Base-by-base conservation (phyloP, 495 filamentous ascomycete genomes). In the Penicillium herquei region DNA sequence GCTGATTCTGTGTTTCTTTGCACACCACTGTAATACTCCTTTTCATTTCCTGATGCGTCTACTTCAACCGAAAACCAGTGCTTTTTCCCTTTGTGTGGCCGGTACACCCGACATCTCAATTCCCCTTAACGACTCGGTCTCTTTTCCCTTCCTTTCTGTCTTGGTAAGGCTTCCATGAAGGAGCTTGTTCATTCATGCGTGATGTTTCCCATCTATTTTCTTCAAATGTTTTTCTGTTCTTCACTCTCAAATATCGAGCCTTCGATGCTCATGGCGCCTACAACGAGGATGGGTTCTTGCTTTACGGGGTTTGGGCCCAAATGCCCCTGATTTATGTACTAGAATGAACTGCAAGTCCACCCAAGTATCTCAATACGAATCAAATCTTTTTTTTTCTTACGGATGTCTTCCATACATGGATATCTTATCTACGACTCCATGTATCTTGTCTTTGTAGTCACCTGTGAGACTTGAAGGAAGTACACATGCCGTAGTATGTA, bases 201-300 rank as follows among this genome's bases (percentile, higher is more conserved):
- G 11, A 46, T 18, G 17, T 14, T 51, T 39, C 26, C 43, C 12
- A 13, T 26, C 16, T 12, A 6, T 8, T 34, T 34, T 52, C n/a
- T 17, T 18, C 30, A 16, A 4, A 26, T 26, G 21, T 26, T 26
- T 26, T 26, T 26, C 21, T 26, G 21, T 1, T 26, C 45, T 57
- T 51, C 32, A 37, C 13, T 44, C 51, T 43, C 51, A 31, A 43
- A 42, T 50, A 49, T 46, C 31, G 52, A 61, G 58, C 49, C 50
- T 61, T 31, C n/a, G 7, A 40, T 44, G 53, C 56, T 65, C 54
- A 53, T 48, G 54, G 56, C 61, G 58, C 58, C 54, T 46, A 57
- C 48, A 56, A 39, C 52, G 34, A 52, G 52, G 52, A 50, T 51
- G 57, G 55, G 51, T 43, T 40, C 16, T 61, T 58, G 45, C 16